Percentiles rank a stretch among this genome's conserved stretches.
Evolutionary conservation across 2,329 filamentous ascomycete genomes (phyloP).

Genomic region (Tolypocladium tundrense): DNA sequence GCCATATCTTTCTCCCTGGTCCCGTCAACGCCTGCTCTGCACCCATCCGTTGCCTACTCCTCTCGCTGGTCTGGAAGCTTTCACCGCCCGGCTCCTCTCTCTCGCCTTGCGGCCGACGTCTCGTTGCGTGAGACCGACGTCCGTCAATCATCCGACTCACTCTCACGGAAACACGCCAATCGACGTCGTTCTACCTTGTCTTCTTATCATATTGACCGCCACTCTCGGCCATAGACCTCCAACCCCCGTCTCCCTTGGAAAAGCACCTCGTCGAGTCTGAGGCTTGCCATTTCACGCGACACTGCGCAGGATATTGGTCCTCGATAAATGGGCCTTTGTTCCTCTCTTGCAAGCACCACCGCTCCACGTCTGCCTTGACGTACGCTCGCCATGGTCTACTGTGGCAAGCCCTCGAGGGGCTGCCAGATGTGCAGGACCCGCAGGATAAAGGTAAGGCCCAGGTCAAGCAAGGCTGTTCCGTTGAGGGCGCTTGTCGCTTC

Average conservation of each 20-base stretch:
- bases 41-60: background rate
- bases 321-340: background rate
- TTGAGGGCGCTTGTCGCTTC: background rate
- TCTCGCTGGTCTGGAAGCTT: background rate
- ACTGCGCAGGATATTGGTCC: background rate
- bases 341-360: background rate
- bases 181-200: background rate
- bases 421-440: conserved; percentile 67
- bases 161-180: background rate
- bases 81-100: background rate
- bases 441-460: conserved; percentile 53
- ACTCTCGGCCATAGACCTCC: background rate
- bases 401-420: conserved; percentile 55
- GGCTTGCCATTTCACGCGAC: background rate
- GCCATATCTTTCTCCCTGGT: background rate
- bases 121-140: too few species aligned
- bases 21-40: background rate
- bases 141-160: too few species aligned
- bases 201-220: background rate
- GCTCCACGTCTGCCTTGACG: background rate
- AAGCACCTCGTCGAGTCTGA: background rate
- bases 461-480: background rate
- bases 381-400: conserved; percentile 46
- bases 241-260: background rate
- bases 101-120: background rate